phyloP scores from a whole-genome alignment of 1,284 basidiomycete species.

The Malassezia psittaci region DNA sequence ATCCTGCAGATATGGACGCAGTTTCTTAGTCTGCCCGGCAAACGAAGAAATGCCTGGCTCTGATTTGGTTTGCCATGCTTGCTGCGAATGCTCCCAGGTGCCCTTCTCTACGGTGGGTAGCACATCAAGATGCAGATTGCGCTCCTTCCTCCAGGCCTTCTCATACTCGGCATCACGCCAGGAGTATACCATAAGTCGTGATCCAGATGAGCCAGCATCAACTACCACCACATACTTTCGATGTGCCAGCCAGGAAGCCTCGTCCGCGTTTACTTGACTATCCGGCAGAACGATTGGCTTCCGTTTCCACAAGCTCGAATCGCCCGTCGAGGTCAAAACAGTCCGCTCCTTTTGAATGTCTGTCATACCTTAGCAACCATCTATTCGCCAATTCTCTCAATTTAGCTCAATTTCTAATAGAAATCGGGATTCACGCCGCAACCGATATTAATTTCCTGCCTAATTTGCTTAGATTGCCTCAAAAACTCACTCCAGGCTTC shows the following conservation, averaged over 20 bases:
- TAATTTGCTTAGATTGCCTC: too few relatives aligned
- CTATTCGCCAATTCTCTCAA: too few relatives aligned
- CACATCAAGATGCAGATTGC: constrained; percentile 36
- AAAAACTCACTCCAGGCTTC: too few relatives aligned
- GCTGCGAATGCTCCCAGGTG: constrained; percentile 57
- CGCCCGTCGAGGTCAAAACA: background rate
- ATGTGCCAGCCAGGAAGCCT: background rate
- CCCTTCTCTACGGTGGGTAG: constrained; percentile 87
- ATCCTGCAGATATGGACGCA: constrained; percentile 67
- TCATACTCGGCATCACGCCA: constrained; percentile 72
- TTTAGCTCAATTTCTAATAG: too few relatives aligned
- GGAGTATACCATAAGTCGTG: constrained; percentile 88
- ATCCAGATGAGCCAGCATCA: constrained; percentile 95
- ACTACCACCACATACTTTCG: constrained; percentile 77
- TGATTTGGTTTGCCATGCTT: constrained; percentile 74
- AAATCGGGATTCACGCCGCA: too few relatives aligned
- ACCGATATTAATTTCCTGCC: too few relatives aligned
- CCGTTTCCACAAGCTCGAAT: background rate
- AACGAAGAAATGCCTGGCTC: constrained; percentile 93
- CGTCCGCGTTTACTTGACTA: background rate
- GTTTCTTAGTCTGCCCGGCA: constrained; percentile 59
- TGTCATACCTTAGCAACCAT: background rate
- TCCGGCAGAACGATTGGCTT: background rate
- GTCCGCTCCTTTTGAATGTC: background rate
- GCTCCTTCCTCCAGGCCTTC: constrained; percentile 39